These are phyloP conservation scores for Paraconiothyrium brasiliense DNA, from an alignment of 2,329 filamentous ascomycete species.

Conservation along the genomic window DNA sequence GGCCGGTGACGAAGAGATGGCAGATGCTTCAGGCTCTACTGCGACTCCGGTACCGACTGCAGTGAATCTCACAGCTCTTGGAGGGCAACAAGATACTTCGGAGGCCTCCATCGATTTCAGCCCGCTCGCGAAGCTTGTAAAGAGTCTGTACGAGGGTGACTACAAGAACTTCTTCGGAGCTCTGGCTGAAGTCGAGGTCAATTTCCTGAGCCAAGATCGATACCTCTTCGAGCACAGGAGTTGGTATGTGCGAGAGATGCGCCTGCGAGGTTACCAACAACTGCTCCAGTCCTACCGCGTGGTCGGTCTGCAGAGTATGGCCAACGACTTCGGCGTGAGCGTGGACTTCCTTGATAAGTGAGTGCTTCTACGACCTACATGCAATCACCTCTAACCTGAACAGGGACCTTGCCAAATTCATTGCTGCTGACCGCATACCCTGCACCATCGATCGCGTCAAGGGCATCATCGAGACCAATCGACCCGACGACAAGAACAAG, in stretches of 20 bases:
- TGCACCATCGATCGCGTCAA: slow-evolving; percentile 98
- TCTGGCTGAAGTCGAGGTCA: slow-evolving; percentile 88
- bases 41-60: slow-evolving; percentile 69
- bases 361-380: slow-evolving; percentile 47
- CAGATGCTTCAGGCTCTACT: slow-evolving; percentile 63
- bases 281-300: slow-evolving; percentile 96
- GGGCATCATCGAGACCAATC: slow-evolving; percentile 96
- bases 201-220: slow-evolving; percentile 91
- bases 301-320: slow-evolving; percentile 97
- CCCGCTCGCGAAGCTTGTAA: slow-evolving; percentile 85
- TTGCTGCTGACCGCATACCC: slow-evolving; percentile 90
- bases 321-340: slow-evolving; percentile 93
- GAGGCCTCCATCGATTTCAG: slow-evolving; percentile 90
- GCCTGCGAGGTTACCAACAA: slow-evolving; percentile 94
- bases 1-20: slow-evolving; percentile 78
- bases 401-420: slow-evolving; percentile 95
- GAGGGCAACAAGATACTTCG: slow-evolving; percentile 75
- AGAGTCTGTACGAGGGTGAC: slow-evolving; percentile 90
- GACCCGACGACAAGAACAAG: slow-evolving; percentile 99
- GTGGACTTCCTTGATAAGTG: slow-evolving; percentile 96
- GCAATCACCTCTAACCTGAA: slow-evolving; percentile 22
- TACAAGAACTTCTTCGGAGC: slow-evolving; percentile 95
- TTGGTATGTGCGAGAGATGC: slow-evolving; percentile 99
- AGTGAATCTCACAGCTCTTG: slow-evolving; percentile 89
- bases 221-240: slow-evolving; percentile 95